Evolutionary conservation across 305 asterid species (phyloP), one percentile per base, ranked within the genome.

Genomic region (Fraxinus angustifolia): DNA sequence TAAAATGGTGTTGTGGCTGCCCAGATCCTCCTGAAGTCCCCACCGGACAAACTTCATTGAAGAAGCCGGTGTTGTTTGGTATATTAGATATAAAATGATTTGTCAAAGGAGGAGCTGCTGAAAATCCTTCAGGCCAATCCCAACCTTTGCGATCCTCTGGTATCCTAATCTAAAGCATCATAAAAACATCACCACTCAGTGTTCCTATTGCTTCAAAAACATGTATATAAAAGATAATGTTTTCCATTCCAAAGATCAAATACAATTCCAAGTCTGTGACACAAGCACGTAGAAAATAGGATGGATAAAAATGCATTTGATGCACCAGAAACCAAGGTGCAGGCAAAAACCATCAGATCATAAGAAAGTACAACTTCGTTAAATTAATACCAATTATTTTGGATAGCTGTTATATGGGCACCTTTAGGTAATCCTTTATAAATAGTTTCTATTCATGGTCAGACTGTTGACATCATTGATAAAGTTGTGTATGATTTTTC

Each of bases 111-210:
- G 85, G 65, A 28, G 85, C 81, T 58, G 80, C 85, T 76, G 94
- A 82, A 86, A 83, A 74, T 83, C 82, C 91, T 78, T 87, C 91
- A 77, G 92, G 91, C 96, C 93, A 92, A 84, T 89, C 94, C 96
- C 92, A 92, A 85, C 89, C 92, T 77, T 80, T 79, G 80, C 84
- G 85, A 82, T 91, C 93, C 80, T 88, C 94, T 79, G 89, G 85
- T 84, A 83, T 72, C 88, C 88, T 85, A 82, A 86, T 86, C 96
- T 90, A 86, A 87, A 85, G 87, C 78, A 83, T 14, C 76, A 84
- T 83, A 79, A 83, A 88, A 82, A 85, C 77, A 80, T 53, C 78
- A 90, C 82, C 78, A 84, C 70, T 76, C 77, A 74, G 77, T 81
- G 58, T 31, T 75, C 75, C n/a, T 72, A 70, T 83, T 85, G 88